Evolutionary conservation across 768 basidiomycete genomes (phyloP).

Genomic region (Lactarius deliciosus): DNA sequence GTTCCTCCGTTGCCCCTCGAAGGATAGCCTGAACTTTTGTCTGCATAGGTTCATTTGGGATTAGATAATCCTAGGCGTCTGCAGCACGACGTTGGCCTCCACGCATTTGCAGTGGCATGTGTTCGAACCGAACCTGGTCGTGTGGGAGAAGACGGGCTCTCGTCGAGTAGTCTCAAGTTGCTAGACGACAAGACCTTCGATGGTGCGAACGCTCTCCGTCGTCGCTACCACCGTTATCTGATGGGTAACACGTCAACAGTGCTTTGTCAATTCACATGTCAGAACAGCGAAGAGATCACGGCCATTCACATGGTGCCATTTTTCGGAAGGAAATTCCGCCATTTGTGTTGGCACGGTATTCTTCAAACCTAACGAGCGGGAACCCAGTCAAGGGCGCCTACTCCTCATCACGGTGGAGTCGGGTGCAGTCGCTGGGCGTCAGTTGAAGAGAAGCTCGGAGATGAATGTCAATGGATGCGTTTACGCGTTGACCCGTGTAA

Average conservation of each 20-base stretch:
- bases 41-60: constrained; percentile 65
- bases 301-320: constrained; percentile 43
- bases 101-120: constrained; percentile 67
- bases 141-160: constrained; percentile 48
- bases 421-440: constrained; percentile 30
- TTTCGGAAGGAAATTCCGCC: constrained; percentile 33
- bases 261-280: constrained; percentile 49
- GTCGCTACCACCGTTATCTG: neutral
- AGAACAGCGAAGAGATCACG: constrained; percentile 61
- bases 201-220: constrained; percentile 33
- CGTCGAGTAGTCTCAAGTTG: constrained; percentile 60
- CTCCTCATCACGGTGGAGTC: constrained; percentile 50
- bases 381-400: constrained; percentile 54
- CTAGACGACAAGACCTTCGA: constrained; percentile 64
- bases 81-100: constrained; percentile 52
- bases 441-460: constrained; percentile 42
- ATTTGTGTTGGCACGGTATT: constrained; percentile 45
- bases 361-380: constrained; percentile 34
- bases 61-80: constrained; percentile 70
- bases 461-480: constrained; percentile 61
- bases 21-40: constrained; percentile 17
- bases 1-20: constrained; percentile 27
- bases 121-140: constrained; percentile 52
- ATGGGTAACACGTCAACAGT: constrained; percentile 35
- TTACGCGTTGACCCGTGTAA: constrained; percentile 55